Percentiles rank a stretch among this genome's conserved stretches.
These are phyloP conservation scores for Massarina eburnea DNA, from an alignment of 2,329 filamentous ascomycete species.

Conservation along the genomic window DNA sequence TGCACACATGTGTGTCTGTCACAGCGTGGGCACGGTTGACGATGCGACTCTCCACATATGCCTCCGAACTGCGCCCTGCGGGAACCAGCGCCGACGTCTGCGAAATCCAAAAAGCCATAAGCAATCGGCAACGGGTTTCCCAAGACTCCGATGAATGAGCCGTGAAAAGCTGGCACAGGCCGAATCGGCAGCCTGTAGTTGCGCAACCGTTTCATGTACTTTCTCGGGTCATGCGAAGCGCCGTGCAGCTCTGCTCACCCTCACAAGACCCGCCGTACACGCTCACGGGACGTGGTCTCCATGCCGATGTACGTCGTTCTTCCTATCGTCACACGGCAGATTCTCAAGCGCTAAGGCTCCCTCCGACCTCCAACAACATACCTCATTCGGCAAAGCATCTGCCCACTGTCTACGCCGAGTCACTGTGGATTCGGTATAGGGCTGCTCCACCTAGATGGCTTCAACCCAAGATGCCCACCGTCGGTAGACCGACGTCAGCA, in stretches of 20 bases:
- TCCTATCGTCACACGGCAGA: constrained; percentile 15
- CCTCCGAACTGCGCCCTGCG: neutral
- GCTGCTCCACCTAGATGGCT: neutral
- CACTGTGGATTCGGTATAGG: constrained; percentile 1
- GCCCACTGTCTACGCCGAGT: neutral
- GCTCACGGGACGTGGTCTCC: constrained; percentile 3
- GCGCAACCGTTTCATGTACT: neutral
- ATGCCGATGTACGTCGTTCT: neutral
- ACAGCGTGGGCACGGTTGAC: neutral
- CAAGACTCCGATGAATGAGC: neutral
- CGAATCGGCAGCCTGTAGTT: neutral
- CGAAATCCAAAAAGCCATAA: too few relatives aligned
- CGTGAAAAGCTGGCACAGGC: neutral
- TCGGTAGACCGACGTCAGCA: neutral
- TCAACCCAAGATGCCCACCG: neutral
- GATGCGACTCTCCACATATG: neutral
- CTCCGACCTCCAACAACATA: neutral
- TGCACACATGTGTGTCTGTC: constrained; percentile 8
- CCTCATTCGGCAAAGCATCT: neutral
- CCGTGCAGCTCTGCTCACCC: neutral
- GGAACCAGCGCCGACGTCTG: too few relatives aligned
- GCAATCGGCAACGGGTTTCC: too few relatives aligned
- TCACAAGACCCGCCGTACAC: constrained; percentile 4
- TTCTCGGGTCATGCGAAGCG: constrained; percentile 6
- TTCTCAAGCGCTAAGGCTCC: constrained; percentile 20